Base-by-base conservation (phyloP, 1,284 basidiomycete species). In the Phylloboletellus chloephorus region DNA sequence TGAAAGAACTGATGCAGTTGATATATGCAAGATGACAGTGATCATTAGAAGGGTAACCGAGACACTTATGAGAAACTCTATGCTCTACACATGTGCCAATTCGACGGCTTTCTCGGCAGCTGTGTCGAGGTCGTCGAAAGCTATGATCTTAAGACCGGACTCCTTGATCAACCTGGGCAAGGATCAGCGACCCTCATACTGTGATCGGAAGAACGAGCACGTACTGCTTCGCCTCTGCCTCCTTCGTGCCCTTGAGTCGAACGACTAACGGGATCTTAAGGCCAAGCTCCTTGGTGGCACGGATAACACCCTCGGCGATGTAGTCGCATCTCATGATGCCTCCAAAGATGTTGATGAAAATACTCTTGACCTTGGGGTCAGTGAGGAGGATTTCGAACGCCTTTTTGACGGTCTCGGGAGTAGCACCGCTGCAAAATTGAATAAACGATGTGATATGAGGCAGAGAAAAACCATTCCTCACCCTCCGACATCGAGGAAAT, bases 251-350 rank as follows among this genome's bases (percentile, higher is more conserved):
- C 70, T 98, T 97, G 51, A 98, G 73, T 50, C 95, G 78, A 34
- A 98, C 96, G 46, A 98, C 80, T 33, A 98, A 67, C 34, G 96
- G 96, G 49, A 98, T 86, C 12, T 65, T 76, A 44, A 99, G 69
- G 37, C 81, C 67, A 29, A 99, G 76, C 63, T 98, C 94, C 67
- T 90, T 89, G 34, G 94, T 92, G 17, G 95, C 95, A 61, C 91
- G 92, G 72, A 99, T 98, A 62, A 98, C 95, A 65, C 95, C 95
- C 68, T 95, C 90, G 12, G 92, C 91, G 54, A 93, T 93, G 60
- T 92, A 89, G 63, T 98, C 96, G 61, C 95, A 98, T 59, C 95
- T 84, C 92, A 99, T 98, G 70, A 97, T 98, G 62, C 83, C 86
- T 53, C 86, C 86, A 56, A 89, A 94, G 65, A 95, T 93, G 74